These are phyloP conservation scores for Dictyostelium intermedium DNA, from an alignment of 78 protist genomes.

Conservation along the genomic window DNA sequence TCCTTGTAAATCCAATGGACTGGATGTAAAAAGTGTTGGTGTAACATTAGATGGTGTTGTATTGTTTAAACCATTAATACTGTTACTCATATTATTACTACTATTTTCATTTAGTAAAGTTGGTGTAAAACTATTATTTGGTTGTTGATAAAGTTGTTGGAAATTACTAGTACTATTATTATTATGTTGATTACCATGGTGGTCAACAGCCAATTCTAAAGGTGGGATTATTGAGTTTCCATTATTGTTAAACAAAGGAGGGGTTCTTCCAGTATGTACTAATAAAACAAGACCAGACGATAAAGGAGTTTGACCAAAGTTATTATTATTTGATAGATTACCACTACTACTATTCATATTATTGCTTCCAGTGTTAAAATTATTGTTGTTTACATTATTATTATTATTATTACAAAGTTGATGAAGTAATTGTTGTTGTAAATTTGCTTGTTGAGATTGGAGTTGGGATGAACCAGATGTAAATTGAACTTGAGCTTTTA, in stretches of 20 bases:
- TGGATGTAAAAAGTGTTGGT: constrained; percentile 3
- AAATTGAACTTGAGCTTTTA: neutral
- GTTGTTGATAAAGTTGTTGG: constrained; percentile 4
- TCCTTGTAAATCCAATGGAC: constrained; percentile 4
- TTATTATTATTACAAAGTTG: neutral
- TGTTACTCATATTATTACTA: neutral
- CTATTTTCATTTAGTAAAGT: neutral
- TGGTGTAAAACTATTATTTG: neutral
- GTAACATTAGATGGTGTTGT: neutral
- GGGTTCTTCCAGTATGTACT: neutral
- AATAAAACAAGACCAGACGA: constrained; percentile 3
- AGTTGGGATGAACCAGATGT: constrained; percentile 5
- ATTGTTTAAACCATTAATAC: neutral
- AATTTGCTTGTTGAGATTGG: neutral
- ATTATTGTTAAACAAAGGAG: neutral
- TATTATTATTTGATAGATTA: neutral
- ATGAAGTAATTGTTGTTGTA: neutral
- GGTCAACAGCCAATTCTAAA: constrained; percentile 25
- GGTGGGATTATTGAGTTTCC: constrained; percentile 6
- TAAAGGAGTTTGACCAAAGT: neutral
- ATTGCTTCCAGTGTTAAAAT: neutral
- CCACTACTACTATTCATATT: neutral
- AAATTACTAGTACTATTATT: no score
- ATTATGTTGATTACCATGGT: neutral
- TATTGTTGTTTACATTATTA: no score